Base-by-base conservation (phyloP, 1,284 basidiomycete species). In the Porogramme epimiltina region DNA sequence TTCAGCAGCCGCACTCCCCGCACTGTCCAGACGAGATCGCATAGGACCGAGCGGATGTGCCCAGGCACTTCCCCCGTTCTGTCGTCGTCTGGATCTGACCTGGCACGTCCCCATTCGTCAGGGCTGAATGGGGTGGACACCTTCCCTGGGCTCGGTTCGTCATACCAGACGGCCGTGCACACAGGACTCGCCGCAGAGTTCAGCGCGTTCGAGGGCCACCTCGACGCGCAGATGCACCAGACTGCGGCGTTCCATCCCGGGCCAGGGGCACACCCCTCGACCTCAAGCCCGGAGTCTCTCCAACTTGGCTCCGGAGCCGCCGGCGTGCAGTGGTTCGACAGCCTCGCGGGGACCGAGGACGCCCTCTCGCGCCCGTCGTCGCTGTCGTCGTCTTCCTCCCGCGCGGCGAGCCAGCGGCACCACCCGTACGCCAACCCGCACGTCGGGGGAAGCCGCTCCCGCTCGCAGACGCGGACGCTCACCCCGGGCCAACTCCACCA, bases 1-100 rank as follows among this genome's bases (percentile, higher is more conserved):
- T 88, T 89, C 65, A 81, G 84, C 52, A 86, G 85, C n/a, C 79
- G 80, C 56, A 86, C 81, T 10, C 49, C 57, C 9, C 80, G 84
- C 55, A 83, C 79, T 0, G 71, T 87, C 15, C 73, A 71, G 2
- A 81, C 75, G 0, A 81, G 79, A 52, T 63, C 60, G 1, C 47
- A 62, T 19, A 60, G 61, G 16, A 16, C 52, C 25, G 22, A 56
- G 18, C 36, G 46, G 16, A 49, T 52, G 5, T 37, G 9, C 34
- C 34, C 34, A 6, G 13, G 16, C 8, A 4, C 13, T 37, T 47
- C 45, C 20, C 47, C 40, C 19, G 45, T 45, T 2, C 25, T 24
- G 5, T 47, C 51, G 36, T 39, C 47, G 41, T 42, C 42, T 18
- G 39, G 52, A 10, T 46, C n/a, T 37, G 9, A 37, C 5, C 9